Base-by-base conservation (phyloP, 768 basidiomycete species). In the Boletus eberwhitei region DNA sequence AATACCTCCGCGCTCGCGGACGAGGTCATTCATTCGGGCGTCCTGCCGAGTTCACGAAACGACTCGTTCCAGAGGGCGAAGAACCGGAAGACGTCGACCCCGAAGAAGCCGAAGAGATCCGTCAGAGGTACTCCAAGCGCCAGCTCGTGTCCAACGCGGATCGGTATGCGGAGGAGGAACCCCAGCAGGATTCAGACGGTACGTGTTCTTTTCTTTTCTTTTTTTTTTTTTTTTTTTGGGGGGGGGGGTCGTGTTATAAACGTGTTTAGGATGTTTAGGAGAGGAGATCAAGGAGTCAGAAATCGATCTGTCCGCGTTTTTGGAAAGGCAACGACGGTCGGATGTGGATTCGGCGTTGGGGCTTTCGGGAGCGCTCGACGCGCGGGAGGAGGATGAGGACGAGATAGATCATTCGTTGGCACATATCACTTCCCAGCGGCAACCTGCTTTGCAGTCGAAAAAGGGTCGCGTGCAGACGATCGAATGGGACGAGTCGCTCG, bases 181-280 rank as follows among this genome's bases (percentile, higher is more conserved):
- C 83, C 3, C 83, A 87, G 59, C 71, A 88, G 24, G 84, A 80
- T 63, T 84, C 86, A 2, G 87, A 90, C 67, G 88, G 89, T 86
- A 12, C 48, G 67, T 66, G 35, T 26, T n/a, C 24, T 3, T 9
- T 29, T 9, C 12, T 32, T 6, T n/a, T 5, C 4, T 12, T 7
- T 1, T 12, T 31, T 31, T 31, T 11, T 11, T 31, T 29, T 29
- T 29, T 29, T 29, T 29, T 29, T 29, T 29, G 9, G 29, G 6
- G 6, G 6, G 24, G 5, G 24, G 1, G 8, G 8, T 29, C 29
- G 29, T 29, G 29, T 29, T 29, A 29, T 29, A 29, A 29, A 29
- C 29, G 11, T 32, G 31, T 32, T 32, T 57, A 86, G 87, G 88
- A 4, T 32, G 31, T 32, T 32, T 58, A 87, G 87, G 88, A 4